Evolutionary conservation across 2,329 filamentous ascomycete species (phyloP).

Genomic region (Diaporthe ampelina): DNA sequence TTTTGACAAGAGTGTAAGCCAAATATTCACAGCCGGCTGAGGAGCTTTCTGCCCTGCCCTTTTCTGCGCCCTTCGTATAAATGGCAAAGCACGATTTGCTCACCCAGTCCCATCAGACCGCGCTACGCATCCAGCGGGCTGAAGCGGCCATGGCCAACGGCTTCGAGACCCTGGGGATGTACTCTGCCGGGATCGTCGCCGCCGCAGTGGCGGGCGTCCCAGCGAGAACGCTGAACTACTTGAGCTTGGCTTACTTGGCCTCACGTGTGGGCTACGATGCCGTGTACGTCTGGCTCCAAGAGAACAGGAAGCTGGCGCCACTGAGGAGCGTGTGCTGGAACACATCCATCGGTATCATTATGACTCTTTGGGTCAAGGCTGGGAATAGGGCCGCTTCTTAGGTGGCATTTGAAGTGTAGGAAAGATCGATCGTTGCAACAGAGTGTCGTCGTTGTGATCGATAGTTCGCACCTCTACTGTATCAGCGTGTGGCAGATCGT

Average conservation of each 20-base stretch:
- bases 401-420: not conserved
- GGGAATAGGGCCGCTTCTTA: conserved; percentile 48
- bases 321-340: conserved; percentile 57
- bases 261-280: conserved; percentile 57
- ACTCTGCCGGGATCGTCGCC: conserved; percentile 59
- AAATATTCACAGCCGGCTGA: not conserved
- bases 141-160: conserved; percentile 54
- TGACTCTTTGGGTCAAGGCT: conserved; percentile 58
- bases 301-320: conserved; percentile 53
- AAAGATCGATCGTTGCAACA: not conserved
- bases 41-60: not conserved
- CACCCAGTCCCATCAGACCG: conserved; percentile 32
- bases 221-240: conserved; percentile 54
- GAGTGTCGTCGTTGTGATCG: not conserved
- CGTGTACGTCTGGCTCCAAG: conserved; percentile 59
- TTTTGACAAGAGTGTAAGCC: conserved; percentile 46
- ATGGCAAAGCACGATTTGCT: not conserved
- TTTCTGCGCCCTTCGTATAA: not conserved
- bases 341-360: conserved; percentile 50
- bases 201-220: conserved; percentile 60
- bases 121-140: conserved; percentile 47
- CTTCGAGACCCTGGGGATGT: conserved; percentile 60
- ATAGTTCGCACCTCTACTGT: no score
- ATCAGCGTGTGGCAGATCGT: no score
- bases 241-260: conserved; percentile 56